Evolutionary conservation across 1,139 yeast genomes (phyloP).

Genomic region (Meyerozyma guilliermondii): DNA sequence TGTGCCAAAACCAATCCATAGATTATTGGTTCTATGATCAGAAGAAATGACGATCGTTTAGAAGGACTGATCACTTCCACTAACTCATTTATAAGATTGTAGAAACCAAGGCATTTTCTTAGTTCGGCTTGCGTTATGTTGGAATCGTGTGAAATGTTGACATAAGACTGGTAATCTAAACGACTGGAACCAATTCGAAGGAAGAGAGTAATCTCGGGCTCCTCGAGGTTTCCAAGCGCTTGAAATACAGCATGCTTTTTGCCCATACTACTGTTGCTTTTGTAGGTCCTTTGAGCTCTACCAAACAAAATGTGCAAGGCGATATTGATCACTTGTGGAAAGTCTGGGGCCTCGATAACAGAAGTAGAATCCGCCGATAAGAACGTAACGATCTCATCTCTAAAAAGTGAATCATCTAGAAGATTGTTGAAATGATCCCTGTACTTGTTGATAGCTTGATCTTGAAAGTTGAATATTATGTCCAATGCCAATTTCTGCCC

Average conservation of each 20-base stretch:
- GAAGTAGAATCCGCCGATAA: constrained; percentile 48
- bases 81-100: constrained; percentile 62
- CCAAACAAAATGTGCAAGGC: constrained; percentile 82
- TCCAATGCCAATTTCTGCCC: constrained; percentile 72
- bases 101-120: constrained; percentile 65
- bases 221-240: constrained; percentile 59
- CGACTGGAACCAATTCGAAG: constrained; percentile 58
- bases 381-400: constrained; percentile 75
- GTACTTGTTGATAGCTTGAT: constrained; percentile 57
- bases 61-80: constrained; percentile 59
- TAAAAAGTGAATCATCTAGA: constrained; percentile 76
- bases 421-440: constrained; percentile 68
- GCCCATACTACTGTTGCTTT: constrained; percentile 65
- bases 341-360: constrained; percentile 58
- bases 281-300: constrained; percentile 59
- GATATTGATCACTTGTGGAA: constrained; percentile 58
- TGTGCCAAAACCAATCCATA: constrained; percentile 57
- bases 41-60: constrained; percentile 43
- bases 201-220: constrained; percentile 52
- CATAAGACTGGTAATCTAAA: constrained; percentile 38
- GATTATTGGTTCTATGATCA: constrained; percentile 57
- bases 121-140: constrained; percentile 22
- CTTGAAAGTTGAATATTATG: constrained; percentile 65
- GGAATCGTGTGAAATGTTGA: constrained; percentile 14
- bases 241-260: constrained; percentile 74